These are phyloP conservation scores for Saccharomyces mikatae DNA, from an alignment of 805 yeast genomes.

Conservation along the genomic window DNA sequence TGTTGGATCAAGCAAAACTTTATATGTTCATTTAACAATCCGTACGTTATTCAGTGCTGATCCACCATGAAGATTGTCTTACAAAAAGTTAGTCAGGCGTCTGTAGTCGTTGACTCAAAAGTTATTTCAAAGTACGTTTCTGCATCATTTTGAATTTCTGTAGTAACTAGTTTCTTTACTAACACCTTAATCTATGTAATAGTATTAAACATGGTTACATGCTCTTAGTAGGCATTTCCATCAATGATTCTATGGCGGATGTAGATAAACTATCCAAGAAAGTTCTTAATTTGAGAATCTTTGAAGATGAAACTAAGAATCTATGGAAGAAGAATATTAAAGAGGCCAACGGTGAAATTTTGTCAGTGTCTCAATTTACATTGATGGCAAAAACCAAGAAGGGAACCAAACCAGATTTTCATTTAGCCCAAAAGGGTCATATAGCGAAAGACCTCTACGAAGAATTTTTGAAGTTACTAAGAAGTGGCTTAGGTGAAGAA, in stretches of 20 bases:
- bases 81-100: constrained; percentile 81
- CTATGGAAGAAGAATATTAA: constrained; percentile 71
- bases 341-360: constrained; percentile 62
- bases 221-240: constrained; percentile 77
- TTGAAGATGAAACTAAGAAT: constrained; percentile 62
- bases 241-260: constrained; percentile 69
- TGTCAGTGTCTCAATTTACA: constrained; percentile 91
- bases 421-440: constrained; percentile 80
- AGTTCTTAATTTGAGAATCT: constrained; percentile 55
- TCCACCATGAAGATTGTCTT: constrained; percentile 73
- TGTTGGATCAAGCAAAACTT: too few relatives aligned
- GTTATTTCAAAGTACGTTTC: constrained; percentile 53
- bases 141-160: neutral
- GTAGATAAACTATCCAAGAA: constrained; percentile 62
- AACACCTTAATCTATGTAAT: neutral
- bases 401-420: constrained; percentile 94
- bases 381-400: constrained; percentile 76
- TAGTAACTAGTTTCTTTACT: neutral
- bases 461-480: constrained; percentile 41
- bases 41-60: neutral
- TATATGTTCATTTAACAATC: too few relatives aligned
- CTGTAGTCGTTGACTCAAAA: constrained; percentile 71
- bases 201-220: constrained; percentile 65
- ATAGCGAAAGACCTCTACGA: constrained; percentile 39
- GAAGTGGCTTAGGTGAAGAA: constrained; percentile 46